These are phyloP conservation scores for Colletotrichum liriopes DNA, from an alignment of 2,329 filamentous ascomycete species.

Conservation along the genomic window DNA sequence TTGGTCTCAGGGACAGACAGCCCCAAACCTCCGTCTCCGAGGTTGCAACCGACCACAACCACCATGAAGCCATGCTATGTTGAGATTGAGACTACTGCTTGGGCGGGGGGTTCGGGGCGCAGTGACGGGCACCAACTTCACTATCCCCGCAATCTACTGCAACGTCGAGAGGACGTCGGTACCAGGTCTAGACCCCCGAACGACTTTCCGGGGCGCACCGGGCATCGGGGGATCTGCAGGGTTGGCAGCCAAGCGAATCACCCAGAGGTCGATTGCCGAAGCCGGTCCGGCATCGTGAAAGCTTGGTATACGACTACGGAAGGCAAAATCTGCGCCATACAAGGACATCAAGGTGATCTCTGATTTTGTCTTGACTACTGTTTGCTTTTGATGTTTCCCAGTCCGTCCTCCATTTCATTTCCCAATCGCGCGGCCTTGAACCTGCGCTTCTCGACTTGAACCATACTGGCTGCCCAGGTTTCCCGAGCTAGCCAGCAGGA, in stretches of 20 bases:
- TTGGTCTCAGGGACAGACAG: neutral
- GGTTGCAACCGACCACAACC: slow-evolving; percentile 12
- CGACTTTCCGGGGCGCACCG: slow-evolving; percentile 17
- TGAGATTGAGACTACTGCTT: neutral
- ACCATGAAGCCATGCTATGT: neutral
- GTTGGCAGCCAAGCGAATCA: neutral
- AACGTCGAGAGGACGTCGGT: slow-evolving; percentile 6
- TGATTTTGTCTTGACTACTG: slow-evolving; percentile 15
- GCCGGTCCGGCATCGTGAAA: slow-evolving; percentile 9
- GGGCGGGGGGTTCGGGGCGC: neutral
- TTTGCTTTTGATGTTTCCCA: slow-evolving; percentile 6
- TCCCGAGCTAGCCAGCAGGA: slow-evolving; percentile 27
- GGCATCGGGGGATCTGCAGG: slow-evolving; percentile 40
- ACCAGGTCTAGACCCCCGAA: neutral
- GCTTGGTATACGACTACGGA: slow-evolving; percentile 11
- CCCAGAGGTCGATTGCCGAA: slow-evolving; percentile 13
- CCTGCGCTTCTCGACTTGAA: slow-evolving; percentile 1
- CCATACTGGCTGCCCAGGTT: slow-evolving; percentile 1
- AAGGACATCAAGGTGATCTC: neutral
- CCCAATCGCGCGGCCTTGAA: neutral
- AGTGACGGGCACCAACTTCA: neutral
- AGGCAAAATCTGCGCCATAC: neutral
- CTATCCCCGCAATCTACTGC: slow-evolving; percentile 20
- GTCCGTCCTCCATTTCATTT: neutral
- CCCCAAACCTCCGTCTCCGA: slow-evolving; percentile 13